These are phyloP conservation scores for Aechmea fasciata DNA, from an alignment of 176 grass and related monocot species.

Conservation along the genomic window DNA sequence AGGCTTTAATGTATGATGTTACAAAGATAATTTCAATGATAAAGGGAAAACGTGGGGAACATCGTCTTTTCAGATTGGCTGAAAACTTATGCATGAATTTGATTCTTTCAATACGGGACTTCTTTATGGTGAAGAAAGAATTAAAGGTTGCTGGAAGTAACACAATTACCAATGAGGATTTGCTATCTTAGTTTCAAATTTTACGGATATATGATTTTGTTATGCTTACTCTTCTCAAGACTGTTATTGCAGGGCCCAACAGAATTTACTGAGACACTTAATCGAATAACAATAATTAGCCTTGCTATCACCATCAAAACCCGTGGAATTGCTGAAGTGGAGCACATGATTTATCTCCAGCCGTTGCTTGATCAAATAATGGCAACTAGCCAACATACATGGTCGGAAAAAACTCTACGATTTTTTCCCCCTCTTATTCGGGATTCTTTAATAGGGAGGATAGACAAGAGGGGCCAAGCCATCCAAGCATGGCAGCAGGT, in stretches of 20 bases:
- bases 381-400: constrained; percentile 91
- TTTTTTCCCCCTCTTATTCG: constrained; percentile 83
- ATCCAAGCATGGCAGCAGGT: constrained; percentile 96
- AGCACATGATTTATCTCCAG: constrained; percentile 92
- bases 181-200: not conserved
- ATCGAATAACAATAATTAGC: constrained; percentile 98
- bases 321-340: constrained; percentile 91
- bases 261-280: constrained; percentile 98
- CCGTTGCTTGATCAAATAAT: constrained; percentile 97
- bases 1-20: constrained; percentile 98
- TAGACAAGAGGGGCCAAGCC: constrained; percentile 85
- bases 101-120: constrained; percentile 95
- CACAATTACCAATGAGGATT: not conserved
- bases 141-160: constrained; percentile 47
- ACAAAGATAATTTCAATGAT: constrained; percentile 99
- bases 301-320: constrained; percentile 98
- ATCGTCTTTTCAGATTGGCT: constrained; percentile 92
- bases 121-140: constrained; percentile 98
- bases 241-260: constrained; percentile 66
- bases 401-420: constrained; percentile 85
- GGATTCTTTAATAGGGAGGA: constrained; percentile 60
- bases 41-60: constrained; percentile 88
- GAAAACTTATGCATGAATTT: constrained; percentile 99
- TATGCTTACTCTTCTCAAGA: not conserved
- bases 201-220: not conserved